Evolutionary conservation across 768 basidiomycete species (phyloP).

Genomic region (Amanita inopinata): DNA sequence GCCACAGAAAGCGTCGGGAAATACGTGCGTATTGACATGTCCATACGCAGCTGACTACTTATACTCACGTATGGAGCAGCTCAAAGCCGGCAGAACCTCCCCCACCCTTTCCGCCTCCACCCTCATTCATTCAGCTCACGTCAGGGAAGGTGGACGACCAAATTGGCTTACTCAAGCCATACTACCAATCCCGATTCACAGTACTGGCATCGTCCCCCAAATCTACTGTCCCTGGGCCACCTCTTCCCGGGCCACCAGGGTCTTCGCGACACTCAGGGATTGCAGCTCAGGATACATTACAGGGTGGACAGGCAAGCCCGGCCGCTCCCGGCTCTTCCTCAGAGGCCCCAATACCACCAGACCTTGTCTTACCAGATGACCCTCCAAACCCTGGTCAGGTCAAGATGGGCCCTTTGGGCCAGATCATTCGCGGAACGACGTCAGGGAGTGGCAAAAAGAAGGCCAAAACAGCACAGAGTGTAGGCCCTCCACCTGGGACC

Average conservation of each 20-base stretch:
- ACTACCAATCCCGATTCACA: slow-evolving; percentile 54
- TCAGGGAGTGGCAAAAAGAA: slow-evolving; percentile 56
- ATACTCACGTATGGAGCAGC: slow-evolving; percentile 22
- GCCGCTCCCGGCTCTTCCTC: slow-evolving; percentile 12
- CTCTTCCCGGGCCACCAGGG: not conserved
- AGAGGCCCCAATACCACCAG: slow-evolving; percentile 14
- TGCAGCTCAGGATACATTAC: not conserved
- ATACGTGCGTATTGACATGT: slow-evolving; percentile 31
- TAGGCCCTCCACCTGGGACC: not conserved
- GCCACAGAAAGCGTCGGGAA: slow-evolving; percentile 29
- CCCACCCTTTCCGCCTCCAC: slow-evolving; percentile 78
- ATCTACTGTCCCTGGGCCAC: slow-evolving; percentile 10
- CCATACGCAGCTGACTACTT: not conserved
- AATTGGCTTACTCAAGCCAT: slow-evolving; percentile 76
- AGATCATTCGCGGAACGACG: slow-evolving; percentile 46
- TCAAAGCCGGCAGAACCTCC: slow-evolving; percentile 66
- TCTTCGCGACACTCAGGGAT: not conserved
- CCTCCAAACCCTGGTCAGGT: slow-evolving; percentile 42
- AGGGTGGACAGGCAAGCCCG: not conserved
- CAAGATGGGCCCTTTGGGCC: slow-evolving; percentile 75
- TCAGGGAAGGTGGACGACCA: slow-evolving; percentile 60
- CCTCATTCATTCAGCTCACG: slow-evolving; percentile 67
- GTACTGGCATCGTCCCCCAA: slow-evolving; percentile 21
- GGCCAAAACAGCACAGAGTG: slow-evolving; percentile 13
- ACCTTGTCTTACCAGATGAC: slow-evolving; percentile 55